Base-by-base conservation (phyloP, 148 eudicot species). In the Cornus controversa region DNA sequence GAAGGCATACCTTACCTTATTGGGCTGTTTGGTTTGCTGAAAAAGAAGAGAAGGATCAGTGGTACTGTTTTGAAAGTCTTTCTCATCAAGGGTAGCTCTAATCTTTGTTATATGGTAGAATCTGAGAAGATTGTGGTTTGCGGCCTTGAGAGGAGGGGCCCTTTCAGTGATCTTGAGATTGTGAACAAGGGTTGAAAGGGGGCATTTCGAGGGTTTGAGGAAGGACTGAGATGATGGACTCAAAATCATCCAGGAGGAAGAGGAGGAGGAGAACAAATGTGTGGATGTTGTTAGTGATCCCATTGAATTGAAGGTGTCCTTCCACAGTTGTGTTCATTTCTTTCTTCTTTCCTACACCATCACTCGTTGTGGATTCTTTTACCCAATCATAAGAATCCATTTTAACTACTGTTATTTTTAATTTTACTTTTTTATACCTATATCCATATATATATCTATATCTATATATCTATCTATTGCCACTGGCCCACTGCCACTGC, bases 51-150 rank as follows among this genome's bases (percentile, higher is more conserved):
- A 47, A 24, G 76, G 31, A 13, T 73, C 20, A 50, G 57, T 73
- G 50, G 78, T 27, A n/a, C n/a, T n/a, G 27, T 74, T 77, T 77
- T 70, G 82, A n/a, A n/a, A n/a, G 80, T 15, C 25, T 24, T 68
- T 23, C 47, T 74, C 84, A 76, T 81, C 86, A 72, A 75, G 71
- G 70, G 86, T 29, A 71, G 80, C 84, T 83, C 84, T 83, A 57
- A 36, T 37, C 36, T 69, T 40, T 40, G 36, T 60, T 15, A 37
- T 22, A 25, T 72, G 78, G 28, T 72, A 80, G 28, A 70, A 60
- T 69, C 73, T 73, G 23, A 67, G 45, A 22, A 20, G 28, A 62
- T 50, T 47, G 58, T 27, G 6, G 24, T n/a, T 80, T 34, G 69
- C 63, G 70, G 65, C 22, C 47, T 54, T 78, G 76, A 72, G 67